These are phyloP conservation scores for Rhizoctonia solani DNA, from an alignment of 1,284 basidiomycete genomes.

Conservation along the genomic window DNA sequence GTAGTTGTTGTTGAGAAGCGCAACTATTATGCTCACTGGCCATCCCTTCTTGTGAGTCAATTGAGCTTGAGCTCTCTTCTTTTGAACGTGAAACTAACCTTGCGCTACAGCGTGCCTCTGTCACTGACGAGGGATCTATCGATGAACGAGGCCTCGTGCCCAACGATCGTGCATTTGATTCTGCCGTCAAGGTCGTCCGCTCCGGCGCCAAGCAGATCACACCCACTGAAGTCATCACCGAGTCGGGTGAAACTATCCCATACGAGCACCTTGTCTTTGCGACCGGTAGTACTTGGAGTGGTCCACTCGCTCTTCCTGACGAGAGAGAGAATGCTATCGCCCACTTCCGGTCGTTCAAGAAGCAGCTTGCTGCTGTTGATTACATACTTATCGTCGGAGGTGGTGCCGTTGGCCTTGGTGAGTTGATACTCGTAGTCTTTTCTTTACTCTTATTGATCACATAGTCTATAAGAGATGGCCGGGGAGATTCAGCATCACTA, in stretches of 20 bases:
- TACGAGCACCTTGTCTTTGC: constrained; percentile 61
- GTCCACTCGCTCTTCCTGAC: constrained; percentile 54
- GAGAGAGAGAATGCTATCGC: constrained; percentile 47
- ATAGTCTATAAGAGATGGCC: constrained; percentile 52
- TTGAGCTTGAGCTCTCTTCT: constrained; percentile 41
- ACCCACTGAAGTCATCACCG: constrained; percentile 45
- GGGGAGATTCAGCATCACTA: constrained; percentile 61
- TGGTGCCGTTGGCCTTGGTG: constrained; percentile 65
- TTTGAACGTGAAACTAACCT: no score
- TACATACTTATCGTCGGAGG: constrained; percentile 63
- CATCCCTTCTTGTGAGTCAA: background rate
- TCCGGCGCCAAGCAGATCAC: constrained; percentile 48
- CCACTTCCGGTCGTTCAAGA: constrained; percentile 52
- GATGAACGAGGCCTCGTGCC: constrained; percentile 50
- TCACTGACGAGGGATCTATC: constrained; percentile 48
- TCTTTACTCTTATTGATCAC: constrained; percentile 16
- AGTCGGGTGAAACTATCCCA: constrained; percentile 53
- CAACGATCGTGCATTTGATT: constrained; percentile 45
- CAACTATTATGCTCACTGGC: constrained; percentile 47
- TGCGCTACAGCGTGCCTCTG: constrained; percentile 47
- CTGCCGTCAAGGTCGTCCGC: constrained; percentile 19
- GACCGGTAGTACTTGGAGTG: constrained; percentile 60
- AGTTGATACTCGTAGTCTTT: constrained; percentile 38
- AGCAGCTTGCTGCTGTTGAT: constrained; percentile 53
- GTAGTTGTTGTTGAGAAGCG: constrained; percentile 47